These are phyloP conservation scores for Cordyceps militaris DNA, from an alignment of 2,329 filamentous ascomycete species.

Conservation along the genomic window DNA sequence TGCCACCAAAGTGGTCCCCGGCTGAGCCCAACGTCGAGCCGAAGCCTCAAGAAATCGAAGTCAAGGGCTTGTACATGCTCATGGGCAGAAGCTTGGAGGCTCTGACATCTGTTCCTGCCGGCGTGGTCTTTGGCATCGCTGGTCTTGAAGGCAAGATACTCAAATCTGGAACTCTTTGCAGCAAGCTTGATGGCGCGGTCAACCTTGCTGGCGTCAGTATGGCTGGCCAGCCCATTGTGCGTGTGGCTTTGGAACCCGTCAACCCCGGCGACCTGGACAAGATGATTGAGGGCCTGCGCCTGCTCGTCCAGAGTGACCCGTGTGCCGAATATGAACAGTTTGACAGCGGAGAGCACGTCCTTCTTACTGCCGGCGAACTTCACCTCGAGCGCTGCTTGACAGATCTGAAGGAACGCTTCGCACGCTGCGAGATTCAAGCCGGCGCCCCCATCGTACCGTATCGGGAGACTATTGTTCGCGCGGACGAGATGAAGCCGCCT, in stretches of 20 bases:
- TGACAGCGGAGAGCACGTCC: constrained; percentile 86
- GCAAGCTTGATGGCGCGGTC: constrained; percentile 73
- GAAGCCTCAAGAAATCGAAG: constrained; percentile 71
- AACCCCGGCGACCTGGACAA: constrained; percentile 88
- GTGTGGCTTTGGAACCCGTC: constrained; percentile 87
- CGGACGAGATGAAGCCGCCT: constrained; percentile 85
- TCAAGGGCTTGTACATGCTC: constrained; percentile 85
- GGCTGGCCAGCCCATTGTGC: constrained; percentile 82
- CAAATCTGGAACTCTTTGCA: constrained; percentile 91
- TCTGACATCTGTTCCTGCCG: constrained; percentile 77
- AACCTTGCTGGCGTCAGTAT: constrained; percentile 83
- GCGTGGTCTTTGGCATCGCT: constrained; percentile 90
- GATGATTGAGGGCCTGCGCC: constrained; percentile 80
- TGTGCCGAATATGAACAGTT: constrained; percentile 95
- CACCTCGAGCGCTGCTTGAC: constrained; percentile 92
- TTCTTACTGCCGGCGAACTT: constrained; percentile 87
- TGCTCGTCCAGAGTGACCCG: constrained; percentile 90
- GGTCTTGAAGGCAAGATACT: constrained; percentile 90
- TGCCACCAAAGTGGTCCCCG: constrained; percentile 89
- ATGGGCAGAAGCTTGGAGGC: constrained; percentile 89
- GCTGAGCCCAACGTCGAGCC: constrained; percentile 64
- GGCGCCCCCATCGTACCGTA: constrained; percentile 94
- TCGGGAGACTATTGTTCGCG: constrained; percentile 80
- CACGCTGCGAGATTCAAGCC: constrained; percentile 88
- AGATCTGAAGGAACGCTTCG: constrained; percentile 86